Evolutionary conservation across 192 early-diverging fungal species (phyloP).

Genomic region (Piromyces finnis): DNA sequence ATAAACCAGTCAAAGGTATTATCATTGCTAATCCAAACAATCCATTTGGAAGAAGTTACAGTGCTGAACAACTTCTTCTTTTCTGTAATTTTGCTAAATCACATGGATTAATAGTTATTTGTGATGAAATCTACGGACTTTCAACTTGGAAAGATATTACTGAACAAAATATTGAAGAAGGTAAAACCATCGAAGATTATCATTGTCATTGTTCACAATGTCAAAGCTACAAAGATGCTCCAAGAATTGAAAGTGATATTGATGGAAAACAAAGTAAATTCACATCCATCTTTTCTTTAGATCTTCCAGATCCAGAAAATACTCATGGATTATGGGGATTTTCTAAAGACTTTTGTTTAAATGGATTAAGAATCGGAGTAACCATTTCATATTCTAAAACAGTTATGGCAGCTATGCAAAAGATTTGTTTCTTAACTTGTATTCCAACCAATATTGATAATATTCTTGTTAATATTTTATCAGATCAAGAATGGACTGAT

Average conservation of each 20-base stretch:
- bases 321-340: constrained; percentile 60
- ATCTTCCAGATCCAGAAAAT: constrained; percentile 34
- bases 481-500: constrained; percentile 34
- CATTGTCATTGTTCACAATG: background rate
- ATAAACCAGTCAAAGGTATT: constrained; percentile 22
- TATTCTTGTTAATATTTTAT: constrained; percentile 28
- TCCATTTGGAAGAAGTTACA: constrained; percentile 39
- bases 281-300: constrained; percentile 36
- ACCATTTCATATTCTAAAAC: background rate
- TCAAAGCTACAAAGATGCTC: background rate
- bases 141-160: constrained; percentile 22
- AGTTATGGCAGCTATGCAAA: background rate
- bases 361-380: background rate
- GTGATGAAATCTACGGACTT: constrained; percentile 71
- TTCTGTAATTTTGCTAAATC: constrained; percentile 44
- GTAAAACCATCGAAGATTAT: background rate
- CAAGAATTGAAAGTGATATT: background rate
- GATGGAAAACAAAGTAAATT: constrained; percentile 19
- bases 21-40: constrained; percentile 60
- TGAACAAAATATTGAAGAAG: background rate
- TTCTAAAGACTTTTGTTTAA: constrained; percentile 66
- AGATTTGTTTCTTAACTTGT: constrained; percentile 28
- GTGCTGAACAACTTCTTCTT: constrained; percentile 20
- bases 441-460: constrained; percentile 39
- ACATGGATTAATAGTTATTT: constrained; percentile 40